Percentiles rank a stretch among this genome's conserved stretches.
These are phyloP conservation scores for Geum urbanum DNA, from an alignment of 306 rosid genomes.

Conservation along the genomic window DNA sequence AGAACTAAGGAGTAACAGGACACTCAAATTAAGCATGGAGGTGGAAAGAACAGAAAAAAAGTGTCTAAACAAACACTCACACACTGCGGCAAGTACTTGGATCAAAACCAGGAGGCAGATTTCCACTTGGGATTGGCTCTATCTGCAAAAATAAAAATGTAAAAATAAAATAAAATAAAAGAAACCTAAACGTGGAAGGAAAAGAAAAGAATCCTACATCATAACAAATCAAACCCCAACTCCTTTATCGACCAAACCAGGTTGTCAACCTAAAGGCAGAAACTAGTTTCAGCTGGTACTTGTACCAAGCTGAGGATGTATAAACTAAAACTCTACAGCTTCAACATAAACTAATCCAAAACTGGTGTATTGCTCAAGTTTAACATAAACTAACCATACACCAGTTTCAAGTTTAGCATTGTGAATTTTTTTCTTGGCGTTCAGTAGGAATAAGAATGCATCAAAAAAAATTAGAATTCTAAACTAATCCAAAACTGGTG, in stretches of 20 bases:
- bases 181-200: constrained; percentile 15
- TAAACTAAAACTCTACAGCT: neutral
- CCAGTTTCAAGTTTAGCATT: too few species aligned
- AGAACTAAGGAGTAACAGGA: neutral
- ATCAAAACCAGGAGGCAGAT: constrained; percentile 99
- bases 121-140: constrained; percentile 99
- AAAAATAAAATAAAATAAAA: constrained; percentile 39
- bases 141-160: constrained; percentile 80
- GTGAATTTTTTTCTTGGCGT: too few species aligned
- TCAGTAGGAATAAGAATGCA: too few species aligned
- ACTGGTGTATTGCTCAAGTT: neutral
- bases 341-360: neutral
- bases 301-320: constrained; percentile 10
- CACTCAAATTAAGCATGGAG: constrained; percentile 17
- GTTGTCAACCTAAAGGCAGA: constrained; percentile 14
- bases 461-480: neutral
- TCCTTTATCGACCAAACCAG: constrained; percentile 27
- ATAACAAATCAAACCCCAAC: constrained; percentile 26
- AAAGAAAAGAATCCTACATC: constrained; percentile 23
- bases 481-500: neutral
- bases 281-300: constrained; percentile 5
- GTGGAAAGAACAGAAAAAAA: constrained; percentile 24
- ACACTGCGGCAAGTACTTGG: constrained; percentile 99
- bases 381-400: too few species aligned
- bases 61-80: constrained; percentile 79